Conservation (phyloP, 2,329 filamentous ascomycete species). For the Phaeoacremonium minimum region DNA sequence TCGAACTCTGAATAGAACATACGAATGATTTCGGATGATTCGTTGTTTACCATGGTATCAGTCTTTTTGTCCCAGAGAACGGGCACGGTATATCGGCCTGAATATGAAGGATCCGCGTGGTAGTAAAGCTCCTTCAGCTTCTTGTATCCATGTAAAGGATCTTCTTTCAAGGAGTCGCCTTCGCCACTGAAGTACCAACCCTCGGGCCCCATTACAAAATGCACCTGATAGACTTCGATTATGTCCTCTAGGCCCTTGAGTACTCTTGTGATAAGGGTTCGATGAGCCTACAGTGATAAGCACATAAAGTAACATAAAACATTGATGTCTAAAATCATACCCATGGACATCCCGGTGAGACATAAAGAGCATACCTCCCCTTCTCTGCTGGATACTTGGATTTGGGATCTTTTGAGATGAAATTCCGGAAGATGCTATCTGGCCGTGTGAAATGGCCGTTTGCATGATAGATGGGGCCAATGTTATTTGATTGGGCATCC, state of each 20-base stretch:
- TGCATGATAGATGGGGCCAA: conserved; percentile 12
- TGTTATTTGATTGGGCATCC: too few relatives aligned
- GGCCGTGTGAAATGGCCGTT: conserved; percentile 50
- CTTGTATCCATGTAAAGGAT: conserved; percentile 61
- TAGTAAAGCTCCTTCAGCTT: conserved; percentile 70
- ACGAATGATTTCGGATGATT: conserved; percentile 78
- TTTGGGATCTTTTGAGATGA: conserved; percentile 44
- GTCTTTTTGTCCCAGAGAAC: conserved; percentile 66
- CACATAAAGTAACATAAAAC: not conserved
- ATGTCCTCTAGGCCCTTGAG: conserved; percentile 71
- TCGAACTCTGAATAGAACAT: conserved; percentile 79
- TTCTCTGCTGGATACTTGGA: conserved; percentile 54
- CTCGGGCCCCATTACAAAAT: conserved; percentile 58
- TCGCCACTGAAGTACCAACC: conserved; percentile 48
- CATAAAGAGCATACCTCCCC: conserved; percentile 57
- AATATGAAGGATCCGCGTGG: conserved; percentile 61
- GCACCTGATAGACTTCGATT: conserved; percentile 63
- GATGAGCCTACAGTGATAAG: conserved; percentile 57
- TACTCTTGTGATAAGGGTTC: conserved; percentile 66
- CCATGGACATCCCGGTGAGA: conserved; percentile 61
- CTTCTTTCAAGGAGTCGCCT: conserved; percentile 43
- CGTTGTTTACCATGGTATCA: conserved; percentile 74
- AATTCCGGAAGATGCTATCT: conserved; percentile 49
- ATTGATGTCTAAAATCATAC: too few relatives aligned
- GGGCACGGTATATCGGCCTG: conserved; percentile 69